A percentile compares a stretch with the other conserved stretches of the same genome.
These are phyloP conservation scores for Saccharum officinarum DNA, from an alignment of 176 grass and related monocot species.

Conservation along the genomic window DNA sequence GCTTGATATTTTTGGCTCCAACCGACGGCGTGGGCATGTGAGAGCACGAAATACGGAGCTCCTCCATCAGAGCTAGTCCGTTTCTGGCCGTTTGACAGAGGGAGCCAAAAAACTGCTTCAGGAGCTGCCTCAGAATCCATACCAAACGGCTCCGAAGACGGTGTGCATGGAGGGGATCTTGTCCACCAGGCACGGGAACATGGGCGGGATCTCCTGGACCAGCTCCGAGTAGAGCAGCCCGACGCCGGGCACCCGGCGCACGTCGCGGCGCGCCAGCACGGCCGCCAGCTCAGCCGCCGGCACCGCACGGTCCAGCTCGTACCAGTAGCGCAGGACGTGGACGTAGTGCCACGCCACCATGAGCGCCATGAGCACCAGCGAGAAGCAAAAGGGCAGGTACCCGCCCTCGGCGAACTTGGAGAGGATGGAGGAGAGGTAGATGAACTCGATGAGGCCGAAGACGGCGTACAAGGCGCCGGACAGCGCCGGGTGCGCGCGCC, in stretches of 20 bases:
- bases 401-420: slow-evolving; percentile 70
- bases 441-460: slow-evolving; percentile 37
- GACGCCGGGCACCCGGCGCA: slow-evolving; percentile 50
- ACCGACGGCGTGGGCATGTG: too few species aligned
- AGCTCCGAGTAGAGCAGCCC: slow-evolving; percentile 66
- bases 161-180: slow-evolving; percentile 64
- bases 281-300: slow-evolving; percentile 20
- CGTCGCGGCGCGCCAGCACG: slow-evolving; percentile 10
- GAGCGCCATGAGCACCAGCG: slow-evolving; percentile 48
- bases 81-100: too few species aligned
- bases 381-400: slow-evolving; percentile 58
- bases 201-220: slow-evolving; percentile 62
- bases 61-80: too few species aligned
- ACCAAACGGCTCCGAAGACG: too few species aligned
- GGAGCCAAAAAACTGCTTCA: too few species aligned
- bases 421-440: slow-evolving; percentile 56
- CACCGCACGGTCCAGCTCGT: slow-evolving; percentile 41
- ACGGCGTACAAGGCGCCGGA: slow-evolving; percentile 39
- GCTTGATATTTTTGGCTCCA: too few species aligned
- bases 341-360: slow-evolving; percentile 76
- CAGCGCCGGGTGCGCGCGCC: slow-evolving; percentile 38
- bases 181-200: slow-evolving; percentile 54
- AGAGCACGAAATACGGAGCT: too few species aligned
- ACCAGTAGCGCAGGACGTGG: slow-evolving; percentile 48
- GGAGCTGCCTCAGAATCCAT: too few species aligned